Percentiles rank a stretch among this genome's conserved stretches.
These are phyloP conservation scores for Acorus gramineus DNA, from an alignment of 106 monocot species.

Conservation along the genomic window DNA sequence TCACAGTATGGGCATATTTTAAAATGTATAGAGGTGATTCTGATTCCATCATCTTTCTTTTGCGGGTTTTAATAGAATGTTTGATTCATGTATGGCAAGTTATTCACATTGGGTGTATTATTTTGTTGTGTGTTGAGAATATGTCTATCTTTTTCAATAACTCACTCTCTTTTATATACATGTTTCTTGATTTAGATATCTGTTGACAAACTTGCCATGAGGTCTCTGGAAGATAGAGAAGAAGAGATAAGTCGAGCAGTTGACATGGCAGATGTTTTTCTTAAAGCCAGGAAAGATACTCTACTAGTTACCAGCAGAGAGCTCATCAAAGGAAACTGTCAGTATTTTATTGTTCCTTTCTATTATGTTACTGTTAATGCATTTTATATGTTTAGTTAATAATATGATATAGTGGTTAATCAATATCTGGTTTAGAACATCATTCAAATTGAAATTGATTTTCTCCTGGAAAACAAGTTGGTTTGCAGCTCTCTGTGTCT, in stretches of 20 bases:
- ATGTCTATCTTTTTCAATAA: too few relatives aligned
- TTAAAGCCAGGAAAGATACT: slow-evolving; percentile 72
- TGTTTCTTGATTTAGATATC: slow-evolving; percentile 42
- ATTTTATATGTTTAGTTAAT: neutral
- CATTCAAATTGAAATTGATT: too few relatives aligned
- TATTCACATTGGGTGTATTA: too few relatives aligned
- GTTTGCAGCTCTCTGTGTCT: too few relatives aligned
- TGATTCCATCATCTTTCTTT: slow-evolving; percentile 2
- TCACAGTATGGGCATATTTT: slow-evolving; percentile 41
- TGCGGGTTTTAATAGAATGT: too few relatives aligned
- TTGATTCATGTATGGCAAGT: too few relatives aligned
- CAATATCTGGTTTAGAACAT: too few relatives aligned
- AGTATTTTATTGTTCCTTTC: slow-evolving; percentile 9
- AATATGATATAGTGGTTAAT: too few relatives aligned
- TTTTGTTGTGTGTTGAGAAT: too few relatives aligned
- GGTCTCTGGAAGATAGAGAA: slow-evolving; percentile 51
- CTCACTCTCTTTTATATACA: neutral
- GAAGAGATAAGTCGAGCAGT: slow-evolving; percentile 65
- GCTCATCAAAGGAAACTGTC: slow-evolving; percentile 81
- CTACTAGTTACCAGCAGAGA: slow-evolving; percentile 80
- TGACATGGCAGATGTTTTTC: slow-evolving; percentile 59
- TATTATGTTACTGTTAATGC: neutral
- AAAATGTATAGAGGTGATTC: slow-evolving; percentile 65
- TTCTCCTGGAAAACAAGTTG: too few relatives aligned
- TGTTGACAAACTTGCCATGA: slow-evolving; percentile 78